Evolutionary conservation across 148 eudicot genomes (phyloP).

Genomic region (Polygonum maritimum): DNA sequence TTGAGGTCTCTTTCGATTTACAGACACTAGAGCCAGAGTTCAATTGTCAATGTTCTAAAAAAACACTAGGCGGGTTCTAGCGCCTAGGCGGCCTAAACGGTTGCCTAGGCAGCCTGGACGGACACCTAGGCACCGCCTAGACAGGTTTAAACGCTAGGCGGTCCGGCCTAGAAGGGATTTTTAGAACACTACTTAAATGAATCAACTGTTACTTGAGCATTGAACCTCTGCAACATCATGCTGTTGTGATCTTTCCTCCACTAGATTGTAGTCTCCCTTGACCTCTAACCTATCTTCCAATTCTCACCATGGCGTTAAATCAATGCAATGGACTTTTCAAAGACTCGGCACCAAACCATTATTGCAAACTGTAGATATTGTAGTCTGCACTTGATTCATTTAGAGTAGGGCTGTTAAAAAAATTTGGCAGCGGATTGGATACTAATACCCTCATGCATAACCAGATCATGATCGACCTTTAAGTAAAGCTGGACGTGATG

Average conservation of each 20-base stretch:
- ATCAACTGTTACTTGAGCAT: too few species aligned
- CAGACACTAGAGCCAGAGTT: background rate
- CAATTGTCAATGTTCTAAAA: too few species aligned
- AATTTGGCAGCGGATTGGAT: background rate
- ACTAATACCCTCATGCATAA: background rate
- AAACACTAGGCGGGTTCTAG: too few species aligned
- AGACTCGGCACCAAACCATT: background rate
- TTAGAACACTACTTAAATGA: too few species aligned
- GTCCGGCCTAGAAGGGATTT: too few species aligned
- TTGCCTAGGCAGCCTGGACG: too few species aligned
- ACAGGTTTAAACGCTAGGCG: too few species aligned
- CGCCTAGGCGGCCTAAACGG: too few species aligned
- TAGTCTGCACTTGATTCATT: background rate
- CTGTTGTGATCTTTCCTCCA: background rate
- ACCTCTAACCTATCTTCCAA: background rate
- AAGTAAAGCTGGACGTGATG: constrained; percentile 70
- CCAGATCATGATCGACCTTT: constrained; percentile 91
- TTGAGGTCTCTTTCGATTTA: background rate
- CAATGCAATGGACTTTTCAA: background rate
- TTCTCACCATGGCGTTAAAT: background rate
- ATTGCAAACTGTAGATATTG: background rate
- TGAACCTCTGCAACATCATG: background rate
- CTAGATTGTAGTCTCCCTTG: background rate
- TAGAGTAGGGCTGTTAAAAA: background rate
- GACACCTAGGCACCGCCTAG: too few species aligned